These are phyloP conservation scores for Calonectria pseudoturangicola DNA, from an alignment of 2,329 filamentous ascomycete species.

Conservation along the genomic window DNA sequence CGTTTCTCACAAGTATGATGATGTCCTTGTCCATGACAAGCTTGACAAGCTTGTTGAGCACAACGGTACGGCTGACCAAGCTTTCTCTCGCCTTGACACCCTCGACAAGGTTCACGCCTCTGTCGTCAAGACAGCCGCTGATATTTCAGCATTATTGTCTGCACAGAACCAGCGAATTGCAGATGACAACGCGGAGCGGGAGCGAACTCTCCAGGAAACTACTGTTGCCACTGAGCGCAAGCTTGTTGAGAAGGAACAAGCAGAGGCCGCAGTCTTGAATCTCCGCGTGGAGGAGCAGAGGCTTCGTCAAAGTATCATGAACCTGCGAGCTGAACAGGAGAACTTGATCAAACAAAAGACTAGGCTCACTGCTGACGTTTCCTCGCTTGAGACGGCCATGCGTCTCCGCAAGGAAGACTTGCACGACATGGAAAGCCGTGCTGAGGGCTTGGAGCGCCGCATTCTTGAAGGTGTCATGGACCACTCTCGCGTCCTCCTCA, in stretches of 20 bases:
- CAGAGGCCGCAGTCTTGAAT: conserved; percentile 72
- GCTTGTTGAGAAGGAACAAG: conserved; percentile 77
- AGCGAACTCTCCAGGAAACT: conserved; percentile 87
- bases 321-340: conserved; percentile 82
- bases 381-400: conserved; percentile 92
- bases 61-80: conserved; percentile 79
- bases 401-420: conserved; percentile 93
- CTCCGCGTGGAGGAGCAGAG: conserved; percentile 72
- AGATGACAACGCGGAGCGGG: conserved; percentile 86
- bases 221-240: conserved; percentile 87
- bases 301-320: conserved; percentile 73
- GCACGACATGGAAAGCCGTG: conserved; percentile 90
- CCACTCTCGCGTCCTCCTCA: conserved; percentile 92
- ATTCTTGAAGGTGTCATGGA: conserved; percentile 98
- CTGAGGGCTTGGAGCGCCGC: conserved; percentile 90
- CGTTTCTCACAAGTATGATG: conserved; percentile 54
- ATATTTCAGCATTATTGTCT: conserved; percentile 88
- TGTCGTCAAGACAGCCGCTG: conserved; percentile 87
- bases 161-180: conserved; percentile 84
- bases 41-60: conserved; percentile 75
- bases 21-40: conserved; percentile 63
- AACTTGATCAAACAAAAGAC: conserved; percentile 85
- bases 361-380: conserved; percentile 88
- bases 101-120: conserved; percentile 93
- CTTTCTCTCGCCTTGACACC: conserved; percentile 84